Percentiles rank a stretch among this genome's conserved stretches.
Conservation (phyloP, 202 grass and related monocot species). For the Panicum hallii region DNA sequence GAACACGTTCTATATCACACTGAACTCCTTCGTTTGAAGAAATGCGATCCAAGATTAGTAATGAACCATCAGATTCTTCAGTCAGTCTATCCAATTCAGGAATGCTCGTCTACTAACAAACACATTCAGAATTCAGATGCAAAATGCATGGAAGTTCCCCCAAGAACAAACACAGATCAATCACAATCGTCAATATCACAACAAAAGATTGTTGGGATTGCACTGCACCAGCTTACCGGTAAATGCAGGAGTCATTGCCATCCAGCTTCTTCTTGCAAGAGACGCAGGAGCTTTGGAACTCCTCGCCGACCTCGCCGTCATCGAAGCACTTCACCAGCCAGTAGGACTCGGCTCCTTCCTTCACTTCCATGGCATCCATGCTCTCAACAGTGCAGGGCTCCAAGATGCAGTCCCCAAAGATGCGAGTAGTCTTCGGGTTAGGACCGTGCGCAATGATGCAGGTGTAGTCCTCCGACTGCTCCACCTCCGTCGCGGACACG, state of each 20-base stretch:
- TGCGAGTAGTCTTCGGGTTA: conserved; percentile 88
- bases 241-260: conserved; percentile 65
- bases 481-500: conserved; percentile 77
- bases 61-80: not conserved
- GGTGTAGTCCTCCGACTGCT: conserved; percentile 96
- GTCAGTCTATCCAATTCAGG: conserved; percentile 16
- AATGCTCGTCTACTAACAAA: not conserved
- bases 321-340: conserved; percentile 56
- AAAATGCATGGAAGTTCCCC: not conserved
- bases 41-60: not conserved
- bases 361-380: conserved; percentile 33
- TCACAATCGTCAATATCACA: not conserved
- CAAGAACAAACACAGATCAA: not conserved
- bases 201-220: not conserved
- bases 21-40: not conserved
- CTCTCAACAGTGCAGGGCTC: conserved; percentile 59
- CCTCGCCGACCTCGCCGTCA: not conserved
- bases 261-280: conserved; percentile 80
- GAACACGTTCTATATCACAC: not conserved
- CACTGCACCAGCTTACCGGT: conserved; percentile 52
- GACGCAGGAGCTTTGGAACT: conserved; percentile 58
- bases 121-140: not conserved
- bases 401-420: conserved; percentile 93
- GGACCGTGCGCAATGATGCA: conserved; percentile 92
- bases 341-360: conserved; percentile 54